These are phyloP conservation scores for Solanum pennellii DNA, from an alignment of 257 asterid genomes.

Conservation along the genomic window DNA sequence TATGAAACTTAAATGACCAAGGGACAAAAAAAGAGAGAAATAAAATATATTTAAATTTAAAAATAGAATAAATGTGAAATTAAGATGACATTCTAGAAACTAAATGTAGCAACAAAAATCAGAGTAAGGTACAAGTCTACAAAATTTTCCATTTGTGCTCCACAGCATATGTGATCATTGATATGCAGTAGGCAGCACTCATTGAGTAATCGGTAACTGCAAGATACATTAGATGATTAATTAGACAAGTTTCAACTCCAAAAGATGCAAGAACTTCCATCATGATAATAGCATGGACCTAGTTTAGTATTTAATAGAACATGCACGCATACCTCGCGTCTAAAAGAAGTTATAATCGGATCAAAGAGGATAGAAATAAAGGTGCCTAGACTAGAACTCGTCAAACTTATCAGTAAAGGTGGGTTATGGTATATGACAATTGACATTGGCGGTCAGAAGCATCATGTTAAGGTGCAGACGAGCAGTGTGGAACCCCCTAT, in stretches of 20 bases:
- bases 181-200: conserved; percentile 83
- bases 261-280: not conserved
- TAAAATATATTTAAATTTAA: not conserved
- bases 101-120: not conserved
- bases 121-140: conserved; percentile 8
- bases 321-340: not conserved
- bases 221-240: not conserved
- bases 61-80: not conserved
- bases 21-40: not conserved
- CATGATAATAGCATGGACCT: not conserved
- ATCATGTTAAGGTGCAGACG: not conserved
- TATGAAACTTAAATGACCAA: not conserved
- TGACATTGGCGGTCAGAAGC: not conserved
- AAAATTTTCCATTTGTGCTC: conserved; percentile 67
- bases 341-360: not conserved
- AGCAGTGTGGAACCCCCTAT: not conserved
- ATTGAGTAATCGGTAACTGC: conserved; percentile 79
- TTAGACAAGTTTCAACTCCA: not conserved
- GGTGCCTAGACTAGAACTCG: not conserved
- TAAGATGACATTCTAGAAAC: not conserved
- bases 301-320: not conserved
- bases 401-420: not conserved
- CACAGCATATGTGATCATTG: conserved; percentile 51
- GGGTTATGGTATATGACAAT: not conserved
- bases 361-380: not conserved